Base-by-base conservation (phyloP, 495 filamentous ascomycete species). In the Neurospora sp. region DNA sequence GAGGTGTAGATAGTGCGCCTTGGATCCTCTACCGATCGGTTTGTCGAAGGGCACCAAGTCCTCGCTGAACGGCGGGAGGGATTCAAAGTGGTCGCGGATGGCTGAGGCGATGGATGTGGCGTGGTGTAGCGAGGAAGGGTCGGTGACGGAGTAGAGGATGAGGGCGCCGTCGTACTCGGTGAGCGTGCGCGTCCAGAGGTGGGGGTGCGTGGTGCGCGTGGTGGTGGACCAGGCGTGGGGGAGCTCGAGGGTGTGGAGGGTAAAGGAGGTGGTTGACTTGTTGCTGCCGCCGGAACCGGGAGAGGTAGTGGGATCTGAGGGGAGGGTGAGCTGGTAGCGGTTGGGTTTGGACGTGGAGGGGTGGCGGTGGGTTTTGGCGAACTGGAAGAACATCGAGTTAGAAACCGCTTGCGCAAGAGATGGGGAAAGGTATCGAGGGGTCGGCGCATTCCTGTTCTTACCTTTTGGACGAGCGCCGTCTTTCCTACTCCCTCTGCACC, bases 401-500 rank as follows among this genome's bases (percentile, higher is more conserved):
- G 27, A 66, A 66, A 14, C 6, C 5, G 7, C 27, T 37, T 31
- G 53, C 6, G 27, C 53, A 18, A 35, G 53, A 66, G 53, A 59
- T 18, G 12, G 12, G 7, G 46, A 27, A 27, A 27, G 27, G 27
- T 27, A 27, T 27, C 27, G 27, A 46, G 20, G 12, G 22, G 3
- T 18, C 14, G 14, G 14, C 53, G 53, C 53, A 66, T 66, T 66
- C 14, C 14, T 66, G 5, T 35, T 35, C 66, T 70, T 80, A 85
- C 84, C 71, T 77, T 77, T 0, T 81, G 83, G 5, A 85, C 72
- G 14, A 85, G 76, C 14, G 82, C 77, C 3, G 83, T 84, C 75
- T 85, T 85, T 16, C 84, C 83, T 61, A 77, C 78, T 1, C 81
- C 82, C 12, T 82, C 80, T 0, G 76, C 79, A 35, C 84, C 84